Evolutionary conservation across 2,329 filamentous ascomycete species (phyloP).

Genomic region (Ophiosphaerella herpotricha): DNA sequence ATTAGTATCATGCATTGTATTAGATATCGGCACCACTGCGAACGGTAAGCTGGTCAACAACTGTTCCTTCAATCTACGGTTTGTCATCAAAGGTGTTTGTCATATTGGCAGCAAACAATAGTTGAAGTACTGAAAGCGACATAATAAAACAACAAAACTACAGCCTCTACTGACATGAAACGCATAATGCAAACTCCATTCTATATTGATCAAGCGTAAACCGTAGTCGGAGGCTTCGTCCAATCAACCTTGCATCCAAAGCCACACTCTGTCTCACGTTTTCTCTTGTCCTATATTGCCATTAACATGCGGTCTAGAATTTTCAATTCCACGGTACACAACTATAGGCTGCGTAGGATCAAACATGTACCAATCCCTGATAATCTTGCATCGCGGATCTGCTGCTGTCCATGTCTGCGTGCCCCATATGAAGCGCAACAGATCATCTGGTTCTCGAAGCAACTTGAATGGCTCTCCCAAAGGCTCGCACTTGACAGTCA

Average conservation of each 20-base stretch:
- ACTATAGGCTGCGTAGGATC: not conserved
- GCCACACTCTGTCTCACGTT: conserved; percentile 1
- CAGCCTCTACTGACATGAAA: too few relatives aligned
- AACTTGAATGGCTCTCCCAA: not conserved
- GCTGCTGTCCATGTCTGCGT: not conserved
- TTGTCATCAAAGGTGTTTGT: too few relatives aligned
- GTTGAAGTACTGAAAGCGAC: too few relatives aligned
- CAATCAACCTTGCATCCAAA: conserved; percentile 6
- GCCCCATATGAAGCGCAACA: conserved; percentile 2
- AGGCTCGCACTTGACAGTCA: not conserved
- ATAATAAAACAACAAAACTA: too few relatives aligned
- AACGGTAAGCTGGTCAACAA: too few relatives aligned
- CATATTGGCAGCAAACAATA: too few relatives aligned
- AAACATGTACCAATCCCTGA: conserved; percentile 1
- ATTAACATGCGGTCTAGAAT: too few relatives aligned
- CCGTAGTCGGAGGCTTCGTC: not conserved
- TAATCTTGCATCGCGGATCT: not conserved
- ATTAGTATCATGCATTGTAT: too few relatives aligned
- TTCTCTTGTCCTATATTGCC: not conserved
- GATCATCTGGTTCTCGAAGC: not conserved
- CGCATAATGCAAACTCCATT: too few relatives aligned
- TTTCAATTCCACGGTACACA: too few relatives aligned
- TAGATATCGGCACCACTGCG: too few relatives aligned
- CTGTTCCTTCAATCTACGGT: too few relatives aligned
- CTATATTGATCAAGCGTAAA: not conserved